These are phyloP conservation scores for Afroboletus lepidellus DNA, from an alignment of 1,284 basidiomycete genomes.

Conservation along the genomic window DNA sequence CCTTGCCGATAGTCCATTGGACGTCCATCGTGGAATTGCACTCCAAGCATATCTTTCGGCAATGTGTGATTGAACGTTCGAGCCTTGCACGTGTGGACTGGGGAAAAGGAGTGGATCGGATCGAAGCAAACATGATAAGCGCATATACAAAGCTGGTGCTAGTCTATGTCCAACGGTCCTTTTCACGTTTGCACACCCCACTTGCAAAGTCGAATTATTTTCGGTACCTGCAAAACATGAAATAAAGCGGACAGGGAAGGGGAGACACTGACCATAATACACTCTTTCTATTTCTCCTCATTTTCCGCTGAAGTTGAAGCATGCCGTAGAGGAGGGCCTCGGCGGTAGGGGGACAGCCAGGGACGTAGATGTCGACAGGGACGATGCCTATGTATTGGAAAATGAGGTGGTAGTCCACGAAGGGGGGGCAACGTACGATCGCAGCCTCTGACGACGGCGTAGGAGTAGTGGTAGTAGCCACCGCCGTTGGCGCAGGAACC, in stretches of 20 bases:
- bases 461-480: slow-evolving; percentile 98
- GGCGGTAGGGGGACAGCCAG: slow-evolving; percentile 91
- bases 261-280: slow-evolving; percentile 76
- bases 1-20: background rate
- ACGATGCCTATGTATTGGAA: slow-evolving; percentile 68
- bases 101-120: slow-evolving; percentile 3
- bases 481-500: slow-evolving; percentile 99
- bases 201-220: slow-evolving; percentile 18
- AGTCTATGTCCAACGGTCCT: slow-evolving; percentile 25
- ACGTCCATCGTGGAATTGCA: background rate
- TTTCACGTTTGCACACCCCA: slow-evolving; percentile 2
- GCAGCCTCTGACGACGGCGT: slow-evolving; percentile 98
- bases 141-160: slow-evolving; percentile 24
- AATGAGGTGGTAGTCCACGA: background rate
- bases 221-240: slow-evolving; percentile 27
- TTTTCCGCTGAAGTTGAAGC: slow-evolving; percentile 97
- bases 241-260: background rate
- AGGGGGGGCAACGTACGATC: slow-evolving; percentile 64
- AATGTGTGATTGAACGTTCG: background rate
- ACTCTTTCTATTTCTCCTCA: slow-evolving; percentile 87
- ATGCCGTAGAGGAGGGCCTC: slow-evolving; percentile 94
- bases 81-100: slow-evolving; percentile 1
- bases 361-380: slow-evolving; percentile 96
- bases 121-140: slow-evolving; percentile 7
- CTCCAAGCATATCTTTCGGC: background rate